These are phyloP conservation scores for Penicillium silybi DNA, from an alignment of 495 filamentous ascomycete species.

Conservation along the genomic window DNA sequence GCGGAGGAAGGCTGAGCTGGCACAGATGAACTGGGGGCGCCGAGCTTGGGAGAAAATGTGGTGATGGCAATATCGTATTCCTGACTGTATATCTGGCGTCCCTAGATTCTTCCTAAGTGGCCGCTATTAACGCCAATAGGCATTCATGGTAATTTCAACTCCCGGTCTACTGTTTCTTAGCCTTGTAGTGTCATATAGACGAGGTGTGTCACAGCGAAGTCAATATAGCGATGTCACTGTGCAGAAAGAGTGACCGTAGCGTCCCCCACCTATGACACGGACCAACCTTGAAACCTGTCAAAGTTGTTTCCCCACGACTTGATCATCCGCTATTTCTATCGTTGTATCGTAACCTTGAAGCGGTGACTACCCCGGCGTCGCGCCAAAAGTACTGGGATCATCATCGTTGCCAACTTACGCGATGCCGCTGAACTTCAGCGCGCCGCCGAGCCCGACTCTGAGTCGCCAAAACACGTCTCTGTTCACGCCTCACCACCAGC, in stretches of 20 bases:
- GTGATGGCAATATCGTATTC: slow-evolving; percentile 8
- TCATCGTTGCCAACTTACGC: background rate
- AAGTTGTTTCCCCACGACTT: background rate
- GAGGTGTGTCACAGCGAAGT: no score
- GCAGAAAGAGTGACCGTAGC: background rate
- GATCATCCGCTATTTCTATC: background rate
- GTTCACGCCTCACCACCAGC: slow-evolving; percentile 27
- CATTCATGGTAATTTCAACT: no score
- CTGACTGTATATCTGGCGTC: background rate
- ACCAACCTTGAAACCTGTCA: background rate
- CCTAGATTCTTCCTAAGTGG: no score
- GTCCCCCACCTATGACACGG: background rate
- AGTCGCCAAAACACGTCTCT: slow-evolving; percentile 34
- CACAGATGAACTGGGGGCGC: slow-evolving; percentile 19
- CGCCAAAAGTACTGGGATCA: background rate
- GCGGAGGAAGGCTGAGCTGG: slow-evolving; percentile 23
- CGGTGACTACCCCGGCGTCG: background rate
- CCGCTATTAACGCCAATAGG: no score
- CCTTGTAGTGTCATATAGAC: no score
- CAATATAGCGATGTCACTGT: background rate
- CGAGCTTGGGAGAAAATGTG: slow-evolving; percentile 32
- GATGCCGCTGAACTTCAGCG: slow-evolving; percentile 38
- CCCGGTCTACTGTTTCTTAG: no score
- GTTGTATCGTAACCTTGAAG: background rate
- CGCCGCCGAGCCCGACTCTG: slow-evolving; percentile 34